Evolutionary conservation across 257 asterid genomes (phyloP), one percentile per base, ranked within the genome.

Genomic region (Avicennia marina): DNA sequence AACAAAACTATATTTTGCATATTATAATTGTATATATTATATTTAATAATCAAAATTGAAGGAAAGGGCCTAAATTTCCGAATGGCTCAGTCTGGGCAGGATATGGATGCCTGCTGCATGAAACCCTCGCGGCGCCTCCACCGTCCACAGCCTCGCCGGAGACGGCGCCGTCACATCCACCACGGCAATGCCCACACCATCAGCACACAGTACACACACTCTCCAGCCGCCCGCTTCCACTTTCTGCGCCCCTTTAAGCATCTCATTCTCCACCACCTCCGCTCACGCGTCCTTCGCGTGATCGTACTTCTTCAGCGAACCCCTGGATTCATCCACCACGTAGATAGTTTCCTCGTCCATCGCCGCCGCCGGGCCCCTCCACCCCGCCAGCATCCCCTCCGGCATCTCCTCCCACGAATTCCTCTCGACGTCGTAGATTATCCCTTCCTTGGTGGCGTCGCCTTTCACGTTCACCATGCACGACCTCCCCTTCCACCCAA

Each of bases 401-500:
- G 93, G 87, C 95, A 87, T 87, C 57, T 79, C 80, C 56, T 56
- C 70, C 95, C 94, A 84, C 31, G 55, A 2, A 25, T 87, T 85
- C 6, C 20, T 31, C 13, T 22, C 48, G 0, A 65, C 75, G 53
- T 82, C 73, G 81, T 84, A 87, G 17, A 87, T 62, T 5, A 70
- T 56, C 18, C 94, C 96, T 57, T 87, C 89, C 72, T 82, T 87
- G 4, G 89, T 83, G 0, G 82, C 81, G 31, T 64, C 78, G 0
- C 95, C 95, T 63, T 78, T 83, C 6, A 85, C 94, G 50, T 85
- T 88, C 63, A 88, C 96, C 94, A 88, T 88, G 62, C 89, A 88
- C 3, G 85, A 64, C 41, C 77, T 85, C 22, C 85, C 95, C 57
- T 61, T 79, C 95, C 95, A 85, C 7, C 86, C 95, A 0, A 85